These are phyloP conservation scores for Hypoxylon crocopeplum DNA, from an alignment of 495 filamentous ascomycete species.

Conservation along the genomic window DNA sequence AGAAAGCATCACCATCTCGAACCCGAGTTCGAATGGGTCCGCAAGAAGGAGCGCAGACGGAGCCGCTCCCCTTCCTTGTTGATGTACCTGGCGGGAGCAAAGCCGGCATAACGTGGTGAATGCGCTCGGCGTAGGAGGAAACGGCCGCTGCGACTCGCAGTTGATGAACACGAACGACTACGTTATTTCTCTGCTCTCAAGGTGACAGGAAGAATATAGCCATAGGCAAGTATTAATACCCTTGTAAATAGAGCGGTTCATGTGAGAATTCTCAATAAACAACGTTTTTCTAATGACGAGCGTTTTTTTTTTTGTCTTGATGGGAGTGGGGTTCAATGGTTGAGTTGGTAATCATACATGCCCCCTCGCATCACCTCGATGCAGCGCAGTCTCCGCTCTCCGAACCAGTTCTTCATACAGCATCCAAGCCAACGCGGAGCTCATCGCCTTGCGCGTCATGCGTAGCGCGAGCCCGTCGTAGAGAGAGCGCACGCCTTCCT, in stretches of 20 bases:
- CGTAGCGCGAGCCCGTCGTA: constrained; percentile 88
- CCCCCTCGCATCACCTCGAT: constrained; percentile 29
- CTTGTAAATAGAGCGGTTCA: neutral
- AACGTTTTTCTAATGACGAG: too few species aligned
- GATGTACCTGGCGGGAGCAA: constrained; percentile 55
- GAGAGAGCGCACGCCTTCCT: constrained; percentile 82
- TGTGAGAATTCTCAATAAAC: too few species aligned
- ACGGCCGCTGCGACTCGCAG: constrained; percentile 6
- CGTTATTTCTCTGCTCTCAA: constrained; percentile 3
- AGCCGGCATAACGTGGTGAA: constrained; percentile 39
- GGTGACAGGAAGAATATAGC: constrained; percentile 7
- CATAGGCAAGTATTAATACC: constrained; percentile 17
- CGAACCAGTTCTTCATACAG: constrained; percentile 94
- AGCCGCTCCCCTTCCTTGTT: constrained; percentile 55
- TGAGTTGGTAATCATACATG: constrained; percentile 23
- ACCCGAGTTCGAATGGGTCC: constrained; percentile 61
- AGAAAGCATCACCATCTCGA: constrained; percentile 59
- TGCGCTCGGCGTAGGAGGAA: neutral
- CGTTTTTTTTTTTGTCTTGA: too few species aligned
- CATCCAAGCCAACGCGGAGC: constrained; percentile 92
- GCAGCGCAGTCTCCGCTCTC: constrained; percentile 70
- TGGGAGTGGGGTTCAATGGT: neutral
- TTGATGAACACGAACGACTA: constrained; percentile 4
- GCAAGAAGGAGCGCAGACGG: constrained; percentile 63
- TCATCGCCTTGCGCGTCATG: constrained; percentile 90